Evolutionary conservation across 2,329 filamentous ascomycete genomes (phyloP).

Genomic region (Aspergillus alliaceus): DNA sequence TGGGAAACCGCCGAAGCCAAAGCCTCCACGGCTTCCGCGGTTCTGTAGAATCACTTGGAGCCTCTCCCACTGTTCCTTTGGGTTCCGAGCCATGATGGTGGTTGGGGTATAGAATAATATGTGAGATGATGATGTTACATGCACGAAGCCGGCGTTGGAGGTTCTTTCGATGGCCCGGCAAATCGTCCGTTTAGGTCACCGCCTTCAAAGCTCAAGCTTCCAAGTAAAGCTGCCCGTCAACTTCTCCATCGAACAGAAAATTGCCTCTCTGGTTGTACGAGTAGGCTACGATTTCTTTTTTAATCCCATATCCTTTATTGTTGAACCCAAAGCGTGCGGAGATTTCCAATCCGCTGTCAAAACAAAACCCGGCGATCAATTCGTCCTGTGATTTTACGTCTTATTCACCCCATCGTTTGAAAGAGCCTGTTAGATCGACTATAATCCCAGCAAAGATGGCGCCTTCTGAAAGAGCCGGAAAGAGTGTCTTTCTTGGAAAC

Average conservation of each 20-base stretch:
- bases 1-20: constrained; percentile 47
- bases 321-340: neutral
- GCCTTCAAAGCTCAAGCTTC: constrained; percentile 14
- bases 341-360: neutral
- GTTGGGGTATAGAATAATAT: constrained; percentile 21
- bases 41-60: constrained; percentile 63
- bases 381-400: too few species aligned
- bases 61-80: constrained; percentile 65
- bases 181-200: constrained; percentile 27
- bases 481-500: constrained; percentile 51
- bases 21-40: constrained; percentile 49
- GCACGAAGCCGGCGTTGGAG: constrained; percentile 22
- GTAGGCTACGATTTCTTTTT: neutral
- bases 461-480: constrained; percentile 43
- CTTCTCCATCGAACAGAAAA: neutral
- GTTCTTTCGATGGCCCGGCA: constrained; percentile 17
- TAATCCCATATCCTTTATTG: neutral
- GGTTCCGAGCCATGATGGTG: constrained; percentile 52
- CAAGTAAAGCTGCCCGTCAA: neutral
- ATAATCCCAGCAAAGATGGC: constrained; percentile 33
- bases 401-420: neutral
- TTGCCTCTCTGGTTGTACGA: too few species aligned
- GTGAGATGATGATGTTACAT: constrained; percentile 28
- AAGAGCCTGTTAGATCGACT: neutral
- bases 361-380: neutral